Conservation (phyloP, 176 grass and related monocot genomes). For the Stipa capillata region DNA sequence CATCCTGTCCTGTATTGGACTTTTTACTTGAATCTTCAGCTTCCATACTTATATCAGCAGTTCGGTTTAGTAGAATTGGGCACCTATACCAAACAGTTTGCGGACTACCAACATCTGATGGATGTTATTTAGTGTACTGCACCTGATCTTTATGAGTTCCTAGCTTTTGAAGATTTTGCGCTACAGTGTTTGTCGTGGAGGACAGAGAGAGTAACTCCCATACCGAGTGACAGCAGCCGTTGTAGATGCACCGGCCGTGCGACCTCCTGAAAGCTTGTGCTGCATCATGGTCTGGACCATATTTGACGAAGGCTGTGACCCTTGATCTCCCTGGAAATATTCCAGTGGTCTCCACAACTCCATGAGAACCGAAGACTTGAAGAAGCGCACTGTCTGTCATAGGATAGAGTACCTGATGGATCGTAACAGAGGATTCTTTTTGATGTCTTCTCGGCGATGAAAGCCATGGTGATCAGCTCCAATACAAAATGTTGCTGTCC, state of each 20-base stretch:
- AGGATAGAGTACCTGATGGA: not conserved
- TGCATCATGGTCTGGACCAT: not conserved
- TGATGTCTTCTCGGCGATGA: too few species aligned
- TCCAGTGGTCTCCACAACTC: not conserved
- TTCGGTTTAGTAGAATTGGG: not conserved
- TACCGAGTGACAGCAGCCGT: not conserved
- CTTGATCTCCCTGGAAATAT: not conserved
- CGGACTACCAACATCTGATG: not conserved
- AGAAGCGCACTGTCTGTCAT: not conserved
- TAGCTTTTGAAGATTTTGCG: not conserved
- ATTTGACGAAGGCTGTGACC: not conserved
- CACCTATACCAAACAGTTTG: not conserved
- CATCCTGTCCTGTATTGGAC: not conserved
- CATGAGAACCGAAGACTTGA: not conserved
- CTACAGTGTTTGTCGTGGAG: not conserved
- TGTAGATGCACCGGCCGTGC: not conserved
- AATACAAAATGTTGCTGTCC: not conserved
- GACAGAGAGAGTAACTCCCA: not conserved
- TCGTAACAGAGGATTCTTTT: not conserved
- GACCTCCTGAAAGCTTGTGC: not conserved
- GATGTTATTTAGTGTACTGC: not conserved
- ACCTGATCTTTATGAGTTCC: not conserved
- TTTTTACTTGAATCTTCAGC: not conserved
- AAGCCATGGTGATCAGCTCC: not conserved
- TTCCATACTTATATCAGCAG: constrained; percentile 3